Evolutionary conservation across 805 yeast genomes (phyloP).

Genomic region (Ogataea henricii): DNA sequence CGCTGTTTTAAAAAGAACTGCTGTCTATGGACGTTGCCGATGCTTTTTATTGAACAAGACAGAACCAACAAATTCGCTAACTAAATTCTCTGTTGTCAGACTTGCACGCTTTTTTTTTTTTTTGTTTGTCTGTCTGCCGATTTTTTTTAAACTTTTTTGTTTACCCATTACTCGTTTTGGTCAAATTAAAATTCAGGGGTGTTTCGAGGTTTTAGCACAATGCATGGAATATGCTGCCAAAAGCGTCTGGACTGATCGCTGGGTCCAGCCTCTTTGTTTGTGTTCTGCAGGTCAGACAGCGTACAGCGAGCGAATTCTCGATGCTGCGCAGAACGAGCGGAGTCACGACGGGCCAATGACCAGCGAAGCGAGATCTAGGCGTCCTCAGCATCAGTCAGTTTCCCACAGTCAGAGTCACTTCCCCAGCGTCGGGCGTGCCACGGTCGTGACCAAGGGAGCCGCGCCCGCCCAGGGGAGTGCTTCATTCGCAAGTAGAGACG

Average conservation of each 20-base stretch:
- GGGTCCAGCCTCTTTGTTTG: neutral
- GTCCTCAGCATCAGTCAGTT: no score
- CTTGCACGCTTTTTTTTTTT: slow-evolving; percentile 1
- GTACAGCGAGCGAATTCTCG: no score
- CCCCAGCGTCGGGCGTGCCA: no score
- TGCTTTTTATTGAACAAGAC: slow-evolving; percentile 6
- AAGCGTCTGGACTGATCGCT: neutral
- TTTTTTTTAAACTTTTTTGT: no score
- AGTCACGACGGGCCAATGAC: no score
- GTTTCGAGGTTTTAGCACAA: neutral
- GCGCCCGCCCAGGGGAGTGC: no score
- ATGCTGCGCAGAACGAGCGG: no score
- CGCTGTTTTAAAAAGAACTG: neutral
- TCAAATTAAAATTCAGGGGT: slow-evolving; percentile 7
- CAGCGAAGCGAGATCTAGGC: no score
- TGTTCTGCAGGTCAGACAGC: neutral
- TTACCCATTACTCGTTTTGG: slow-evolving; percentile 10
- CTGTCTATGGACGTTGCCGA: neutral
- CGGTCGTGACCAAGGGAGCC: no score
- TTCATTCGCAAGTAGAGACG: no score
- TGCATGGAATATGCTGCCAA: neutral
- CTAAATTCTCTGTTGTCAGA: slow-evolving; percentile 1
- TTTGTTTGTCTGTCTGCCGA: slow-evolving; percentile 4
- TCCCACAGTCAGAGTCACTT: no score
- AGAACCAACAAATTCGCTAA: slow-evolving; percentile 4